Evolutionary conservation across 2,329 filamentous ascomycete genomes (phyloP).

Genomic region (Macrophomina pseudophaseolina): DNA sequence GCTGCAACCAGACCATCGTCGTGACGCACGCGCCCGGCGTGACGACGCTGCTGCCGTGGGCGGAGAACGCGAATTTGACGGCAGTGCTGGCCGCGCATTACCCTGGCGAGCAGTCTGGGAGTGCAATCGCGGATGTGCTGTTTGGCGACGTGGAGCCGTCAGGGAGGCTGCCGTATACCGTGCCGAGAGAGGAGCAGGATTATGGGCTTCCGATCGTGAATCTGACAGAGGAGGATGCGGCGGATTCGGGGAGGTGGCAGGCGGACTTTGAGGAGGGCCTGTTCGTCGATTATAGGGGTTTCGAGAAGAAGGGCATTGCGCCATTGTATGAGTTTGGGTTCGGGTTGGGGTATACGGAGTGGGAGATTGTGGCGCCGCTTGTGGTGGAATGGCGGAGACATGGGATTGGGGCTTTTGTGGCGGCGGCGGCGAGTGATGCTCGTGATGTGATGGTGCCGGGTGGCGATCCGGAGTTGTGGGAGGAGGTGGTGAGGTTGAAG

Average conservation of each 20-base stretch:
- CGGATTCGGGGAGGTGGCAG: neutral
- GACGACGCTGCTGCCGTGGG: slow-evolving; percentile 48
- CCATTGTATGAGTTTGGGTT: slow-evolving; percentile 88
- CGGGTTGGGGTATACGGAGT: slow-evolving; percentile 80
- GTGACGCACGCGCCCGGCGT: slow-evolving; percentile 52
- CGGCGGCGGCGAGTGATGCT: slow-evolving; percentile 20
- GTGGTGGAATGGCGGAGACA: neutral
- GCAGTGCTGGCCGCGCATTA: slow-evolving; percentile 36
- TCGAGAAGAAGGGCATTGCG: slow-evolving; percentile 74
- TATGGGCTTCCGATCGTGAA: slow-evolving; percentile 30
- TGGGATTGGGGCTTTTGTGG: neutral
- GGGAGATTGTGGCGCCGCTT: slow-evolving; percentile 62
- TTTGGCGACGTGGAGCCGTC: slow-evolving; percentile 78
- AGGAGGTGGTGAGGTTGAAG: slow-evolving; percentile 49
- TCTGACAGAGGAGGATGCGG: slow-evolving; percentile 28
- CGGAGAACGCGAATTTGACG: slow-evolving; percentile 46
- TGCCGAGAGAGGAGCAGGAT: slow-evolving; percentile 72
- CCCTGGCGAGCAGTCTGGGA: slow-evolving; percentile 68
- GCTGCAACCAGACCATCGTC: slow-evolving; percentile 59
- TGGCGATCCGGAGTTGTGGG: slow-evolving; percentile 61
- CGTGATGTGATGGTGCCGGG: slow-evolving; percentile 53
- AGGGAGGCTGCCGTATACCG: slow-evolving; percentile 84
- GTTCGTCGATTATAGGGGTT: slow-evolving; percentile 87
- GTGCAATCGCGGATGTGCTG: slow-evolving; percentile 78
- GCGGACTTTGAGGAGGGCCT: slow-evolving; percentile 75